A percentile compares a stretch with the other conserved stretches of the same genome.
Evolutionary conservation across 2,329 filamentous ascomycete species (phyloP).

Genomic region (Piedraia hortae): DNA sequence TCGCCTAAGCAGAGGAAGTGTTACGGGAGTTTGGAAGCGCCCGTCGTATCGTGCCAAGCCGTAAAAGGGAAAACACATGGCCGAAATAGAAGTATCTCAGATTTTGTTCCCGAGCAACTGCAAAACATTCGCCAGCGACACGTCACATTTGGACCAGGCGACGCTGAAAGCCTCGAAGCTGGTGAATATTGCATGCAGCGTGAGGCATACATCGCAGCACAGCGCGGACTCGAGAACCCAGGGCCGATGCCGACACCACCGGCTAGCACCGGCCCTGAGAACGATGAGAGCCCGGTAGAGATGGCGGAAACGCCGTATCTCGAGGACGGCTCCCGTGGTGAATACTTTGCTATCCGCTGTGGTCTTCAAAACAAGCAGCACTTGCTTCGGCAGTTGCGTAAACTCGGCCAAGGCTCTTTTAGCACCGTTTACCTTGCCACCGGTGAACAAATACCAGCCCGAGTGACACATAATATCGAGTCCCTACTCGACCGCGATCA

Average conservation of each 20-base stretch:
- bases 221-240: conserved; percentile 36
- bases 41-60: conserved; percentile 7
- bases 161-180: conserved; percentile 22
- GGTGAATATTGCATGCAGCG: conserved; percentile 33
- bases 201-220: conserved; percentile 54
- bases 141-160: conserved; percentile 36
- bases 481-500: conserved; percentile 37
- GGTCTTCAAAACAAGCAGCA: conserved; percentile 43
- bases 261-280: conserved; percentile 29
- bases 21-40: conserved; percentile 18
- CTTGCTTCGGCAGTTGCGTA: conserved; percentile 53
- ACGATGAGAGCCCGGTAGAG: conserved; percentile 20
- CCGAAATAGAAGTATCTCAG: conserved; percentile 64
- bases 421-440: conserved; percentile 83
- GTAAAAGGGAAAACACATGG: conserved; percentile 16
- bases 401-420: conserved; percentile 80
- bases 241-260: conserved; percentile 42
- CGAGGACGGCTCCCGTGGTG: conserved; percentile 13
- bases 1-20: conserved; percentile 20
- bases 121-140: conserved; percentile 39
- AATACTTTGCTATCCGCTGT: conserved; percentile 20
- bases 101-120: conserved; percentile 51
- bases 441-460: conserved; percentile 30
- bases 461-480: conserved; percentile 17
- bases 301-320: conserved; percentile 8